Base-by-base conservation (phyloP, 2,329 filamentous ascomycete genomes). In the Monilinia aucupariae region DNA sequence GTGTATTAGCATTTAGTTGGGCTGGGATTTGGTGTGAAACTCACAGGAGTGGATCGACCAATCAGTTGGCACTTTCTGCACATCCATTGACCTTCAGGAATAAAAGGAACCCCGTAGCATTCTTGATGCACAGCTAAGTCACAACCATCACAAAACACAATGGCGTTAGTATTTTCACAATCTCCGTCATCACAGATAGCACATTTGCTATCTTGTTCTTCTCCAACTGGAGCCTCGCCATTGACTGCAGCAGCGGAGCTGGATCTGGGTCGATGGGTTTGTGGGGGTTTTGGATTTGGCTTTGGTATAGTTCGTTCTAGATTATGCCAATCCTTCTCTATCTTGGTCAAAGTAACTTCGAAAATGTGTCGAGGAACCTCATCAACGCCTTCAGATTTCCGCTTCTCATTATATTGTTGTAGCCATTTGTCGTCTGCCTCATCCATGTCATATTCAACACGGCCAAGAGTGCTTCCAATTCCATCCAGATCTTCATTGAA, bases 361-460 rank as follows among this genome's bases (percentile, higher is more conserved):
- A 99, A 97, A 58, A 97, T 86, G 66, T 96, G 92, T 25, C 92
- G 90, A 55, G 92, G 96, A 71, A 99, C 94, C 2, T 86, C 81
- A 69, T 96, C 91, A 27, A 91, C 85, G 52, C 88, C 86, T 68
- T 89, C 84, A 30, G 84, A 82, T 73, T 87, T 90, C 64, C 94
- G 85, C 70, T 89, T 86, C 15, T 80, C 78, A 71, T 99, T 99
- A 73, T 93, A 85, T 47, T 86, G 84, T 69, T 94, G 89, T 32
- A 99, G 80, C 94, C 94, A 99, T 78, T 92, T 91, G 69, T 96
- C 92, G 74, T 99, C 94, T 73, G 99, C 94, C 76, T 99, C 94
- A 73, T 99, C 94, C 94, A 99, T 99, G 75, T 99, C 94, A 74
- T 99, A 99, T 74, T 99, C 94, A 25, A 99, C 94, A 63, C 91